Evolutionary conservation across 805 yeast genomes (phyloP), one percentile per base, ranked within the genome.

Genomic region (Saturnispora serradocipensis): DNA sequence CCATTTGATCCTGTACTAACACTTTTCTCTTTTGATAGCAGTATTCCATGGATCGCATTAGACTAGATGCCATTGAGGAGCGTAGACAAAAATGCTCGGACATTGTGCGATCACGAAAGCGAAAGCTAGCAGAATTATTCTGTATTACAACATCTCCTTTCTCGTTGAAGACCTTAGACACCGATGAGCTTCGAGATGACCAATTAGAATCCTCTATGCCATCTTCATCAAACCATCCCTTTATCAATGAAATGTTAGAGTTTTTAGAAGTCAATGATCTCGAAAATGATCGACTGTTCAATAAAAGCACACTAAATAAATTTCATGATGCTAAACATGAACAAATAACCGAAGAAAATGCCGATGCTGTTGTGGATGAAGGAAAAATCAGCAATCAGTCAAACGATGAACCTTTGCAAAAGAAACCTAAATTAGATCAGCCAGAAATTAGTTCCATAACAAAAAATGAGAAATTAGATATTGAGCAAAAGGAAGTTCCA

Each of bases 61-160:
- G 79, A 27, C 59, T 67, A 35, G 80, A 75, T 48, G 68, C 75
- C 25, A 68, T 75, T 35, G 79, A 73, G 48, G 67, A 68, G 56
- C 67, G 78, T 51, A 64, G 73, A 27, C 72, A 69, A 43, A 69
- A 66, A 34, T 71, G 77, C 45, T 54, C 68, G 43, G 74, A 71
- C 46, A 65, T 79, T n/a, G 67, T 78, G 11, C 69, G 72, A 54
- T 69, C 70, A 44, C 69, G 88, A 46, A 80, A 80, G 58, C 68
- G 82, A 27, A 80, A 79, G 59, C 68, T 84, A 24, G 73, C 84
- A 1, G 86, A 82, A 62, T 67, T 84, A 16, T 83, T 79, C 60
- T 77, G 81, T 56, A 74, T 83, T 13, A 71, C 86, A 10, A 64
- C 78, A 54, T 64, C 78, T 48, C 78, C 82, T 18, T 68, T 72